Evolutionary conservation across 805 yeast genomes (phyloP).

Genomic region (Starmerella riodocensis): DNA sequence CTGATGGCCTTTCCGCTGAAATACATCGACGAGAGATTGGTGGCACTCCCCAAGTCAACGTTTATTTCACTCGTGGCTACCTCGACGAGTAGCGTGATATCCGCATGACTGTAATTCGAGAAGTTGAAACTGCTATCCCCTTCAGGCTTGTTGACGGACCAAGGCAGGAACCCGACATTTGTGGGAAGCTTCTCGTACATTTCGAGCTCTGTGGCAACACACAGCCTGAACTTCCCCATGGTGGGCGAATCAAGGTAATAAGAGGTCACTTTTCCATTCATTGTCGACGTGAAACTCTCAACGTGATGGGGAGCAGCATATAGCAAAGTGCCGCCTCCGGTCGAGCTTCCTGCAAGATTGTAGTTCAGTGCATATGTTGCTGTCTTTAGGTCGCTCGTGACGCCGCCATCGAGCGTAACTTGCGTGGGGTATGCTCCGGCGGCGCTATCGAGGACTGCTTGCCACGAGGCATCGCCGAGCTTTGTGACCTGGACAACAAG

Average conservation of each 20-base stretch:
- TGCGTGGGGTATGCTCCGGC: conserved; percentile 56
- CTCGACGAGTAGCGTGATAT: conserved; percentile 30
- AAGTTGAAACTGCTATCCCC: conserved; percentile 28
- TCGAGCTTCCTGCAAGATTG: conserved; percentile 39
- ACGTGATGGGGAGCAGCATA: conserved; percentile 63
- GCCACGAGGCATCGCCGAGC: conserved; percentile 28
- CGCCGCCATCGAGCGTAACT: conserved; percentile 38
- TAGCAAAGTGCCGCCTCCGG: conserved; percentile 33
- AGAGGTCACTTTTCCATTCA: conserved; percentile 26
- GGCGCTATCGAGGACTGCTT: conserved; percentile 41
- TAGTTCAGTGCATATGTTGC: conserved; percentile 41
- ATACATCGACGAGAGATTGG: conserved; percentile 74
- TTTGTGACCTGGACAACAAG: conserved; percentile 26
- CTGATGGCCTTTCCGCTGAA: conserved; percentile 78
- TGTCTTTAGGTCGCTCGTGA: conserved; percentile 26
- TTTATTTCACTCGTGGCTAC: conserved; percentile 41
- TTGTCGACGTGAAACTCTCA: conserved; percentile 31
- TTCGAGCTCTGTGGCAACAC: conserved; percentile 26
- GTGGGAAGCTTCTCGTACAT: conserved; percentile 33
- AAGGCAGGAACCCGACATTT: conserved; percentile 42
- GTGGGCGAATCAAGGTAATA: conserved; percentile 37
- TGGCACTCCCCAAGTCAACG: conserved; percentile 38
- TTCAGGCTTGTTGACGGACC: conserved; percentile 31
- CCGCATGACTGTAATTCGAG: conserved; percentile 31
- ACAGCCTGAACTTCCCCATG: conserved; percentile 31